phyloP scores from a whole-genome alignment of 345 rosid genomes.

The Moricandia arvensis region DNA sequence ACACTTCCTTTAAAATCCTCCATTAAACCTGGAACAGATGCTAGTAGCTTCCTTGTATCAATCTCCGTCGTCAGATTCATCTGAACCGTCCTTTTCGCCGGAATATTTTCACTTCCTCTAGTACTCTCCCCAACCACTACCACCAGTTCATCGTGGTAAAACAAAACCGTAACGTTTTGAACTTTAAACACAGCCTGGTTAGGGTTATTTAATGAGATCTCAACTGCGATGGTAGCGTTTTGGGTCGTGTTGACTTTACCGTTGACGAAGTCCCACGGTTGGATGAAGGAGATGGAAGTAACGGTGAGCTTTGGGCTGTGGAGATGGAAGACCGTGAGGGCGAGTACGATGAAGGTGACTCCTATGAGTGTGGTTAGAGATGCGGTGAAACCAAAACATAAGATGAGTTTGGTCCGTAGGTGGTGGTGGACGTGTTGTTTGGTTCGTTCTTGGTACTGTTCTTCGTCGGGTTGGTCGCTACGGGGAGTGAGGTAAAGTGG shows the following conservation, averaged over 20 bases:
- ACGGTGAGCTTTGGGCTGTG: slow-evolving; percentile 30
- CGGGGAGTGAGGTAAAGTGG: slow-evolving; percentile 17
- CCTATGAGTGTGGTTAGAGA: slow-evolving; percentile 19
- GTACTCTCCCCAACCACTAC: background rate
- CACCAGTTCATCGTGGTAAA: background rate
- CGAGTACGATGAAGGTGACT: slow-evolving; percentile 33
- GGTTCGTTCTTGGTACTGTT: slow-evolving; percentile 6
- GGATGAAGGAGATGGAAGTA: slow-evolving; percentile 16
- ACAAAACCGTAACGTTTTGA: background rate
- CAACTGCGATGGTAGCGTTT: slow-evolving; percentile 16
- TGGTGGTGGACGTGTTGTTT: slow-evolving; percentile 13
- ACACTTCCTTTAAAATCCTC: slow-evolving; percentile 6
- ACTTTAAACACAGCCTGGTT: slow-evolving; percentile 14
- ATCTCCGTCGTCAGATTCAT: slow-evolving; percentile 31
- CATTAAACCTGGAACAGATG: slow-evolving; percentile 19
- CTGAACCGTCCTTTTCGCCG: slow-evolving; percentile 24
- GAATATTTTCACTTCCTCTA: slow-evolving; percentile 1
- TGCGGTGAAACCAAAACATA: slow-evolving; percentile 30
- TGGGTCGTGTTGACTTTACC: slow-evolving; percentile 13
- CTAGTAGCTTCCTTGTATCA: slow-evolving; percentile 15
- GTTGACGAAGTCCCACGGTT: slow-evolving; percentile 24
- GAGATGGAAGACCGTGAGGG: slow-evolving; percentile 31
- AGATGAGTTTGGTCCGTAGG: slow-evolving; percentile 24
- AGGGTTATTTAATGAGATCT: slow-evolving; percentile 23
- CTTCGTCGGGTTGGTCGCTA: slow-evolving; percentile 28